These are phyloP conservation scores for Neobulgaria alba DNA, from an alignment of 2,329 filamentous ascomycete genomes.

Conservation along the genomic window DNA sequence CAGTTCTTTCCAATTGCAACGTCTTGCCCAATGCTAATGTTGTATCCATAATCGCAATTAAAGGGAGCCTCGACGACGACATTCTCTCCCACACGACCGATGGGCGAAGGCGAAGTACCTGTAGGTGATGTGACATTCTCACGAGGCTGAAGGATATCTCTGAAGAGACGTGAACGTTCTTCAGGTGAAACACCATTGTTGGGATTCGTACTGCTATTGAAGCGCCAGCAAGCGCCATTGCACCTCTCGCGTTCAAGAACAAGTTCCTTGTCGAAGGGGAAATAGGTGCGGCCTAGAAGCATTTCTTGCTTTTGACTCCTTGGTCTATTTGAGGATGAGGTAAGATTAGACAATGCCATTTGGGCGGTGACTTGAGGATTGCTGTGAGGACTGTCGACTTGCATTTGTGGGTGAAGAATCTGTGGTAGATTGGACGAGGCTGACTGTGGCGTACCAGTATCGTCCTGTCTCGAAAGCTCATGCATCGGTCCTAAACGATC, in stretches of 20 bases:
- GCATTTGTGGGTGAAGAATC: slow-evolving; percentile 32
- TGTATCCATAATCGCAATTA: slow-evolving; percentile 91
- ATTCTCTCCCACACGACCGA: slow-evolving; percentile 61
- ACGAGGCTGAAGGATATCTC: slow-evolving; percentile 59
- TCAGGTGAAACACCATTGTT: slow-evolving; percentile 59
- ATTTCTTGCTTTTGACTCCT: slow-evolving; percentile 81
- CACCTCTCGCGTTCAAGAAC: slow-evolving; percentile 79
- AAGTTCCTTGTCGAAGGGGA: slow-evolving; percentile 69
- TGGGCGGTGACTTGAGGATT: slow-evolving; percentile 27
- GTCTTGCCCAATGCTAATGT: slow-evolving; percentile 78
- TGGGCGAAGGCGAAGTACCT: slow-evolving; percentile 42
- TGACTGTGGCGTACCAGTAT: slow-evolving; percentile 34
- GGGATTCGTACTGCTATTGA: slow-evolving; percentile 76
- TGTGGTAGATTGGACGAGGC: slow-evolving; percentile 41
- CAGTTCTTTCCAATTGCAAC: slow-evolving; percentile 79
- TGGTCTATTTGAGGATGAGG: slow-evolving; percentile 15
- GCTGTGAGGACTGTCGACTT: slow-evolving; percentile 23
- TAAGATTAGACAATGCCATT: slow-evolving; percentile 27
- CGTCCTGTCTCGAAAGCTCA: slow-evolving; percentile 46
- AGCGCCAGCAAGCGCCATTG: slow-evolving; percentile 70
- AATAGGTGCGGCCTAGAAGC: slow-evolving; percentile 71
- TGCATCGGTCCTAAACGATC: slow-evolving; percentile 52
- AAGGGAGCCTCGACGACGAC: slow-evolving; percentile 83
- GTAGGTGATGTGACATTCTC: slow-evolving; percentile 48
- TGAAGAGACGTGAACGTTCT: slow-evolving; percentile 62